Evolutionary conservation across 139 green algal species (phyloP), one percentile per base, ranked within the genome.

Genomic region (Zygnema cylindricum): DNA sequence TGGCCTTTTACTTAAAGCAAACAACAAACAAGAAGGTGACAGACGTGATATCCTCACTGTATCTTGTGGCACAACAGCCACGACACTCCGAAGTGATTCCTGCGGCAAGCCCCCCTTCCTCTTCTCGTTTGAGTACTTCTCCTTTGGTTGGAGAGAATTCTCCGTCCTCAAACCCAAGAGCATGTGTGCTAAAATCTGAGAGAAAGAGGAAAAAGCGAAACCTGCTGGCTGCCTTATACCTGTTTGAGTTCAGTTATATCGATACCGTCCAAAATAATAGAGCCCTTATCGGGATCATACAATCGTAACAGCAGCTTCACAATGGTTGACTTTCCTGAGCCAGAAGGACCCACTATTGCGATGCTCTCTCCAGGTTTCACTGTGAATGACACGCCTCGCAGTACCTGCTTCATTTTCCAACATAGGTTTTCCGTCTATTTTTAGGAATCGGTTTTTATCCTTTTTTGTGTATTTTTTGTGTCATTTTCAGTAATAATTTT

Each of bases 321-420:
- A 22, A 96, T 88, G 0, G 96, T 98, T 25, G 92, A 96, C 93
- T 99, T 99, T 86, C 97, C 97, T 43, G 89, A 95, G 43, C 97
- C 97, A 0, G 95, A 98, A 69, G 88, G 86, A 42, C 95, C 95
- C 77, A 97, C 95, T n/a, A 95, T 55, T 0, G 94, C 95, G 55
- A 96, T 88, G 30, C 85, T 93, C 57, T 91, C 11, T 23, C 92
- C 92, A 2, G 88, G 85, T n/a, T 91, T 82, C 1, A 94, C 91
- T 0, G 40, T 73, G 54, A 97, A 96, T 76, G 86, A 94, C 1
- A 98, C 93, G 77, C 93, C 82, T 16, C 88, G 81, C 55, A 96
- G 90, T 55, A 98, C 93, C 1, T 90, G 86, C 32, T n/a, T n/a
- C n/a, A n/a, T n/a, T n/a, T n/a, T n/a, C n/a, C n/a, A n/a, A n/a